phyloP scores from a whole-genome alignment of 2,329 filamentous ascomycete species.

The Alternaria arbusti region DNA sequence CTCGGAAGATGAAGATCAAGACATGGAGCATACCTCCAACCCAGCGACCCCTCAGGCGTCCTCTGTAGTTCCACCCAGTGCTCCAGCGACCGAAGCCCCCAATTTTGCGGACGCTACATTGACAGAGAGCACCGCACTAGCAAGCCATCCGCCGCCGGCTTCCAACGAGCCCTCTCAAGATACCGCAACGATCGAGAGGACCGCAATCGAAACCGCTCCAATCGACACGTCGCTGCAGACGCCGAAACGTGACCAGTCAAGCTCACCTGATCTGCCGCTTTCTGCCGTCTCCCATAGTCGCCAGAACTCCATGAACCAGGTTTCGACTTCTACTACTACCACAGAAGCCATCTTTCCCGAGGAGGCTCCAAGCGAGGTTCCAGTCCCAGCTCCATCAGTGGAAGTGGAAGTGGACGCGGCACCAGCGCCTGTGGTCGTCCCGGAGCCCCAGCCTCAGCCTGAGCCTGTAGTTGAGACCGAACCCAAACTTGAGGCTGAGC shows the following conservation, averaged over 20 bases:
- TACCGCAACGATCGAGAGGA: conserved; percentile 7
- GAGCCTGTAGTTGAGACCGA: neutral
- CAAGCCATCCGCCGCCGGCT: conserved; percentile 8
- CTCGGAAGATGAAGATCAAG: conserved; percentile 55
- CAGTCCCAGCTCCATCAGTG: conserved; percentile 4
- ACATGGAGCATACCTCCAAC: conserved; percentile 57
- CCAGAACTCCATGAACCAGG: conserved; percentile 43
- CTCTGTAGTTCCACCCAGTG: conserved; percentile 11
- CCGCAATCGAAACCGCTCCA: conserved; percentile 1
- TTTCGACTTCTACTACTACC: conserved; percentile 25
- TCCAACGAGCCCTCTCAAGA: conserved; percentile 12
- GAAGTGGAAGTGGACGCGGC: conserved; percentile 4
- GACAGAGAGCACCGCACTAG: neutral
- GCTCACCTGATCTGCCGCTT: conserved; percentile 53
- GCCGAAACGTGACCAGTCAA: conserved; percentile 43
- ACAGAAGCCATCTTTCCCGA: conserved; percentile 9
- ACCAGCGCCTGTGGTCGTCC: neutral
- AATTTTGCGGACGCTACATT: conserved; percentile 3
- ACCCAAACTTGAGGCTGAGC: neutral
- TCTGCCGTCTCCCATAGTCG: conserved; percentile 47
- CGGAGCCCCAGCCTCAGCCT: neutral
- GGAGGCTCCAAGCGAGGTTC: conserved; percentile 4
- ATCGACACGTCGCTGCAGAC: conserved; percentile 8
- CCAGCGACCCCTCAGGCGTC: conserved; percentile 44
- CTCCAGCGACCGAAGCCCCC: conserved; percentile 18